These are phyloP conservation scores for Boletus fagicola DNA, from an alignment of 768 basidiomycete species.

Conservation along the genomic window DNA sequence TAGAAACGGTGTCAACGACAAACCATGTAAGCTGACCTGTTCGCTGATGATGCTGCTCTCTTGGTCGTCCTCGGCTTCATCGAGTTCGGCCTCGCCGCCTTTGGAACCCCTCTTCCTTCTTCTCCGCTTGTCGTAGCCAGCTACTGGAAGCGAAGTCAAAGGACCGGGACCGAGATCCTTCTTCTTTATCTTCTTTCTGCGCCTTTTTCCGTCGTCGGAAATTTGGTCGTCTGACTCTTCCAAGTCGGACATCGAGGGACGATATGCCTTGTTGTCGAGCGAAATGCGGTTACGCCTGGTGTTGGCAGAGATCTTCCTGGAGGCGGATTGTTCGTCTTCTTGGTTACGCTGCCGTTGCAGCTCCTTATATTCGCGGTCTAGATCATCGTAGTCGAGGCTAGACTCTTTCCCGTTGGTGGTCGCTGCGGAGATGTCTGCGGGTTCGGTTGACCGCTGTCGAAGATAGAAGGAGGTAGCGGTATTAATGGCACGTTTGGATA, in stretches of 20 bases:
- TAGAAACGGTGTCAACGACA: slow-evolving; percentile 10
- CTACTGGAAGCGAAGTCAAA: slow-evolving; percentile 64
- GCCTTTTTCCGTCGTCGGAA: slow-evolving; percentile 51
- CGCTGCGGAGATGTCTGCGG: slow-evolving; percentile 40
- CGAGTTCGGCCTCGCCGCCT: slow-evolving; percentile 35
- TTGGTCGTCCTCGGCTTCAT: slow-evolving; percentile 50
- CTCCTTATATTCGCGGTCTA: slow-evolving; percentile 63
- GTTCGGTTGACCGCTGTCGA: slow-evolving; percentile 59
- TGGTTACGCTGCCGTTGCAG: slow-evolving; percentile 27
- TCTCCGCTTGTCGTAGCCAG: slow-evolving; percentile 60
- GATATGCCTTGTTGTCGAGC: slow-evolving; percentile 78
- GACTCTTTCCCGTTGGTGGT: slow-evolving; percentile 40
- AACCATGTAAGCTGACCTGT: slow-evolving; percentile 38
- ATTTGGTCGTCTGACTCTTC: slow-evolving; percentile 66
- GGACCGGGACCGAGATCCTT: slow-evolving; percentile 53
- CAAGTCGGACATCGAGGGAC: slow-evolving; percentile 60
- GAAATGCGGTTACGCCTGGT: slow-evolving; percentile 65
- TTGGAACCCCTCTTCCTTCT: slow-evolving; percentile 52
- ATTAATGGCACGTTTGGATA: slow-evolving; percentile 50
- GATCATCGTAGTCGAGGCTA: slow-evolving; percentile 77
- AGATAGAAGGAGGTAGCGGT: slow-evolving; percentile 63
- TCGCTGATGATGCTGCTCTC: slow-evolving; percentile 39
- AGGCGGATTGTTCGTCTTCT: slow-evolving; percentile 25
- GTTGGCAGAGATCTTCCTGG: slow-evolving; percentile 34
- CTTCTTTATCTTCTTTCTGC: slow-evolving; percentile 50